Evolutionary conservation across 225 moss, liverwort and hornwort species (phyloP), one percentile per base, ranked within the genome.

Genomic region (Rhytidiadelphus loreus): DNA sequence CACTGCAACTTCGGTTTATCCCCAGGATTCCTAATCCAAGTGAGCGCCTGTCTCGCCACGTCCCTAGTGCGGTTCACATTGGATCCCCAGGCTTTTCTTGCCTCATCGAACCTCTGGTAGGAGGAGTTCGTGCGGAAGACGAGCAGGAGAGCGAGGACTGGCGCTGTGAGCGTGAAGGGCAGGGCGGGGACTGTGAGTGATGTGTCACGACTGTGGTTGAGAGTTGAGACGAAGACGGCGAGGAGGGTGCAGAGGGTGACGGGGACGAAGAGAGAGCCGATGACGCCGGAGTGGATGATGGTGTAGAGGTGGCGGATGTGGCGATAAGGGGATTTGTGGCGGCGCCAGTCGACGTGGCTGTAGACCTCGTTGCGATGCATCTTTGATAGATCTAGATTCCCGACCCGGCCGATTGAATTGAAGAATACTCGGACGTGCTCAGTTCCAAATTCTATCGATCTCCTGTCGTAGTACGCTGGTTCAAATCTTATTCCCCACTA

Each of bases 61-160:
- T 97, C 96, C 43, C 93, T 91, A 9, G 89, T 86, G 70, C 94
- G 92, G 83, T 94, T 95, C 44, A 96, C 92, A 35, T 91, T 94
- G 57, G 88, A 92, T 23, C 94, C 94, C 96, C 97, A 97, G 4
- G 93, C 93, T 52, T 97, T 96, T 11, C 97, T 93, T 0, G 92
- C 96, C 90, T 97, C 97, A 77, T 97, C 96, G 80, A 91, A 97
- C 44, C 96, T 94, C 32, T 92, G 90, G 87, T 97, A 97, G 15
- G 97, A 97, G 19, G 96, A 92, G 87, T 96, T 94, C 8, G 96
- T 97, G 63, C 96, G 95, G 87, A 97, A 97, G n/a, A 97, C 96
- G 71, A 97, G 93, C 65, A 97, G 94, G 9, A 97, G 93, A 16
- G 96, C 78, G 75, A 91, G 84, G 24, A 91, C 89, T 24, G 91